phyloP scores from a whole-genome alignment of 768 basidiomycete genomes.

The Lactarius indigo region DNA sequence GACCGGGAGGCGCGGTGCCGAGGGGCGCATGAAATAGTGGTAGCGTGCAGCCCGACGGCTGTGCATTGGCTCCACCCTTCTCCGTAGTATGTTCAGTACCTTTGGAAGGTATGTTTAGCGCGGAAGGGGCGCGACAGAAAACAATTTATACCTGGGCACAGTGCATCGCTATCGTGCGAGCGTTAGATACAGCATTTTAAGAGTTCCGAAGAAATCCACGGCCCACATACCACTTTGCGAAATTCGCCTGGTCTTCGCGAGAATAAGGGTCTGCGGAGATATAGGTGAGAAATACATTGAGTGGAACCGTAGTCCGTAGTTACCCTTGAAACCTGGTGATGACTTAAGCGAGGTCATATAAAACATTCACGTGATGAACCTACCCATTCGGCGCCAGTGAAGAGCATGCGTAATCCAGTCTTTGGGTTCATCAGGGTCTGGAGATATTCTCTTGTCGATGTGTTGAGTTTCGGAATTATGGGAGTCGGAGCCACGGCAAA shows the following conservation, averaged over 20 bases:
- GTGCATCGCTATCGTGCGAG: conserved; percentile 38
- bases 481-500: conserved; percentile 41
- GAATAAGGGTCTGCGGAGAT: conserved; percentile 49
- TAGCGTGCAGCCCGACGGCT: conserved; percentile 51
- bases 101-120: background rate
- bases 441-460: conserved; percentile 39
- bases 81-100: conserved; percentile 48
- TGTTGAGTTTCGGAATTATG: conserved; percentile 50
- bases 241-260: conserved; percentile 49
- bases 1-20: conserved; percentile 30
- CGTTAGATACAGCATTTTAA: background rate
- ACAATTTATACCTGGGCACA: conserved; percentile 42
- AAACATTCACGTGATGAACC: conserved; percentile 36
- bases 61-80: conserved; percentile 32
- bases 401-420: conserved; percentile 52
- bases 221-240: conserved; percentile 25
- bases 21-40: conserved; percentile 48
- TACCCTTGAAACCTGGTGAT: conserved; percentile 50
- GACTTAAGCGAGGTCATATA: background rate
- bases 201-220: conserved; percentile 43
- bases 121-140: background rate
- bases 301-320: too few relatives aligned
- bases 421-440: conserved; percentile 45
- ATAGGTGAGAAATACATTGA: background rate
- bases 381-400: conserved; percentile 41